Evolutionary conservation across 2,329 filamentous ascomycete species (phyloP), one percentile per base, ranked within the genome.

Genomic region (Coniochaeta prunicola): DNA sequence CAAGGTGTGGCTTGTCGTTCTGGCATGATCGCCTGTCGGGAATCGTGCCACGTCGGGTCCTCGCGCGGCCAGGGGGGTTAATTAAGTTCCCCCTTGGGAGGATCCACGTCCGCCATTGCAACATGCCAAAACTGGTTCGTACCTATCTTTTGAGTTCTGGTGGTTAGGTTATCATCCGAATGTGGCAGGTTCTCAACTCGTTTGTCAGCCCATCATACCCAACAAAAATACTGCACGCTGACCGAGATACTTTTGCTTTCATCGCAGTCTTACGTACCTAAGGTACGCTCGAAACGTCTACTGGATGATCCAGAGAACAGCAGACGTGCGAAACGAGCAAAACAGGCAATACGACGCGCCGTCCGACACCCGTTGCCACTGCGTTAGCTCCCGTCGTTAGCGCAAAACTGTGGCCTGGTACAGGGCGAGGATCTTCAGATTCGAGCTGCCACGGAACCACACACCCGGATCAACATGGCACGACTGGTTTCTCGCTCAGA

Each of bases 1-100:
- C 40, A 57, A 57, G 42, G 42, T 50, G 64, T 62, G 65, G 64
- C 64, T 67, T 67, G 63, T 67, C 62, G 60, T 64, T 66, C 61
- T 67, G 65, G 65, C 61, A 65, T 65, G 66, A 67, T 66, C 50
- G 30, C n/a, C 19, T 12, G 21, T 45, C 17, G 30, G 30, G 53
- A 54, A 54, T 54, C 53, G 53, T 36, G 53, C 53, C 53, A 54
- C 53, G n/a, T 54, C 45, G 45, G 45, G 45, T 28, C 13, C 24
- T 50, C 30, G 45, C 45, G 45, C 24, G 7, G 28, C 5, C 26
- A 26, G 21, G 45, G n/a, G 45, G 45, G 24, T 30, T 50, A 50
- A 28, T 17, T 17, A 17, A 50, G 5, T 50, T 30, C 21, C 45
- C 28, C 24, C 12, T 24, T 12, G 40, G 4, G 19, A 45, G 17